phyloP scores from a whole-genome alignment of 169 alveolate species.

The Besnoitia besnoiti region DNA sequence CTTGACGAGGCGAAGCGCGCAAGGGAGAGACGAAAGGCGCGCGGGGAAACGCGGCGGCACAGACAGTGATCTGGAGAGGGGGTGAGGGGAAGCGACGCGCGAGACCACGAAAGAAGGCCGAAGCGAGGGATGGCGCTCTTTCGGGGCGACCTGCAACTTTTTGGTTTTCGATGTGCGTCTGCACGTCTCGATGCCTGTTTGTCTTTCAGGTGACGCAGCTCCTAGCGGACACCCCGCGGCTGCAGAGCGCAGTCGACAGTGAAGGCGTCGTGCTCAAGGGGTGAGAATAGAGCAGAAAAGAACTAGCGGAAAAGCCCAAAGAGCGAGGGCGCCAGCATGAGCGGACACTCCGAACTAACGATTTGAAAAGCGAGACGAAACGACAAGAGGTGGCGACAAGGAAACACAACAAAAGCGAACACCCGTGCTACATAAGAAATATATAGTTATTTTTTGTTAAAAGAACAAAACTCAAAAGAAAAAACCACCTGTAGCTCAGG shows the following conservation, averaged over 20 bases:
- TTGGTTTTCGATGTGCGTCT: background rate
- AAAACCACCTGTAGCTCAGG: no score
- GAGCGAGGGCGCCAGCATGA: background rate
- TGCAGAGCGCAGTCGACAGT: background rate
- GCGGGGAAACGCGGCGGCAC: background rate
- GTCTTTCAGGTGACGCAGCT: background rate
- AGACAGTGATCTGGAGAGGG: no score
- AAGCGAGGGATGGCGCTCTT: no score
- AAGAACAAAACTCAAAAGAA: no score
- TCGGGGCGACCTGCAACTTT: no score
- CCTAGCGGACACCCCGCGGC: background rate
- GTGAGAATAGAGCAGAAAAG: background rate
- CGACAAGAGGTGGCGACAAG: no score
- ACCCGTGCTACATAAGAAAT: no score
- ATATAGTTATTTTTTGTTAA: no score
- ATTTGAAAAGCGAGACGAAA: no score
- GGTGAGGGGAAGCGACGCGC: background rate
- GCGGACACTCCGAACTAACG: no score
- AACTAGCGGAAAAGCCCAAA: background rate
- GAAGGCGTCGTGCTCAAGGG: constrained; percentile 3
- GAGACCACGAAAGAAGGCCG: no score
- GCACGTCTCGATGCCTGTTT: background rate
- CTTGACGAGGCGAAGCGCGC: background rate
- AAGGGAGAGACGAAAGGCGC: background rate
- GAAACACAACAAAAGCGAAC: no score